A percentile compares a stretch with the other conserved stretches of the same genome.
phyloP scores from a whole-genome alignment of 495 filamentous ascomycete species.

The Letharia lupina region DNA sequence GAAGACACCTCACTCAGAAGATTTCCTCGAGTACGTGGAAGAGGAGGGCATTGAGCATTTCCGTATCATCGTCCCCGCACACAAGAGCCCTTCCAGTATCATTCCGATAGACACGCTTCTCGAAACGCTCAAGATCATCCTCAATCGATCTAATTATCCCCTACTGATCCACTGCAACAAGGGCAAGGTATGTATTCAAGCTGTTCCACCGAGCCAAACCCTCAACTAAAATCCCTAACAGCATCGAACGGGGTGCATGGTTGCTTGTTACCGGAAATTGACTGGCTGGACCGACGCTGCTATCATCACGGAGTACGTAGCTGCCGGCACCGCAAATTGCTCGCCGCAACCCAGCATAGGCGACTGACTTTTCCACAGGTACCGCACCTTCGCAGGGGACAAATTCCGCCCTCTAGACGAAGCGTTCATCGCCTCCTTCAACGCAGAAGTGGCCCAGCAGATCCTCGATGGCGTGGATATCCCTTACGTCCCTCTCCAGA shows the following conservation, averaged over 20 bases:
- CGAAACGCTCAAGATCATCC: constrained; percentile 53
- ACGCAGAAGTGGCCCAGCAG: constrained; percentile 2
- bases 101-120: constrained; percentile 54
- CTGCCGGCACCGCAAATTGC: not conserved
- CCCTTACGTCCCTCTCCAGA: not conserved
- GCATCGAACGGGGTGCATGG: constrained; percentile 79
- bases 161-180: constrained; percentile 84
- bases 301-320: constrained; percentile 56
- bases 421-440: constrained; percentile 42
- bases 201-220: no score
- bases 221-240: constrained; percentile 26
- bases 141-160: constrained; percentile 61
- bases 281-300: constrained; percentile 48
- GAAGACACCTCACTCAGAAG: constrained; percentile 50
- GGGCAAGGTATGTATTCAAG: constrained; percentile 52
- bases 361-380: constrained; percentile 1
- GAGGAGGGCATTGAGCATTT: constrained; percentile 55
- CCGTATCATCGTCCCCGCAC: constrained; percentile 64
- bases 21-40: constrained; percentile 52
- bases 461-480: not conserved
- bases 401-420: constrained; percentile 52
- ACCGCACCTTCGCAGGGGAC: constrained; percentile 49
- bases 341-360: not conserved
- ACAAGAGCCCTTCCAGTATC: constrained; percentile 51
- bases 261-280: constrained; percentile 60